Evolutionary conservation across 768 basidiomycete genomes (phyloP).

Genomic region (Dioszegia crocea): DNA sequence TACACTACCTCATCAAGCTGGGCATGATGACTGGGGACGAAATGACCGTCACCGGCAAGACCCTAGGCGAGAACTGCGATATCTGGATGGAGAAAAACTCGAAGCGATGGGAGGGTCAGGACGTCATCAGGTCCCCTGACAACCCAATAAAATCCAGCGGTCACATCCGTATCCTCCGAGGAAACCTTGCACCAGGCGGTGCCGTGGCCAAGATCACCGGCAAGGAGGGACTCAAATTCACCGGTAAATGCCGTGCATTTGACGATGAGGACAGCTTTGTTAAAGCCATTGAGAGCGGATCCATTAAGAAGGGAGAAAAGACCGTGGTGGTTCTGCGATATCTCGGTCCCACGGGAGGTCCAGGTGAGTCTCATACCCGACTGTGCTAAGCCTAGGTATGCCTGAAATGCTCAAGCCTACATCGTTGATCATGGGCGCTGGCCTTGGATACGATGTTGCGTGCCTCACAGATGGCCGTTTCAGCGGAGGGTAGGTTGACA

Average conservation of each 20-base stretch:
- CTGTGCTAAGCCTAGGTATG: conserved; percentile 60
- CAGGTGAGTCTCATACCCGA: conserved; percentile 2
- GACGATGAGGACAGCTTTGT: conserved; percentile 85
- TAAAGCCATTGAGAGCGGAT: conserved; percentile 77
- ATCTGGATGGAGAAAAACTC: conserved; percentile 58
- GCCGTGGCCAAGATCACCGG: conserved; percentile 92
- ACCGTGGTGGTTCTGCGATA: conserved; percentile 92
- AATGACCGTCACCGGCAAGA: conserved; percentile 86
- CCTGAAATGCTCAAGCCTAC: conserved; percentile 99
- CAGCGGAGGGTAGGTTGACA: conserved; percentile 77
- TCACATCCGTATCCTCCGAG: conserved; percentile 72
- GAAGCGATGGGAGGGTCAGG: conserved; percentile 65
- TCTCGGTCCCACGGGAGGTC: conserved; percentile 58
- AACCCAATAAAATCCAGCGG: conserved; percentile 83
- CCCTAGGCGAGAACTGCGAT: conserved; percentile 82
- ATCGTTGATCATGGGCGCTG: conserved; percentile 96
- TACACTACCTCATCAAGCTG: conserved; percentile 78
- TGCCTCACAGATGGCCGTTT: conserved; percentile 97
- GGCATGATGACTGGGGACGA: conserved; percentile 85
- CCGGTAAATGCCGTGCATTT: conserved; percentile 87
- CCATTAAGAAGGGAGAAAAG: conserved; percentile 92
- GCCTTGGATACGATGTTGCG: conserved; percentile 90
- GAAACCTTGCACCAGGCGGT: conserved; percentile 80
- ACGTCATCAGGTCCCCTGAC: conserved; percentile 66
- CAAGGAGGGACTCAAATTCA: conserved; percentile 80